Base-by-base conservation (phyloP, 208 protist species). In the Crithidia sp. region DNA sequence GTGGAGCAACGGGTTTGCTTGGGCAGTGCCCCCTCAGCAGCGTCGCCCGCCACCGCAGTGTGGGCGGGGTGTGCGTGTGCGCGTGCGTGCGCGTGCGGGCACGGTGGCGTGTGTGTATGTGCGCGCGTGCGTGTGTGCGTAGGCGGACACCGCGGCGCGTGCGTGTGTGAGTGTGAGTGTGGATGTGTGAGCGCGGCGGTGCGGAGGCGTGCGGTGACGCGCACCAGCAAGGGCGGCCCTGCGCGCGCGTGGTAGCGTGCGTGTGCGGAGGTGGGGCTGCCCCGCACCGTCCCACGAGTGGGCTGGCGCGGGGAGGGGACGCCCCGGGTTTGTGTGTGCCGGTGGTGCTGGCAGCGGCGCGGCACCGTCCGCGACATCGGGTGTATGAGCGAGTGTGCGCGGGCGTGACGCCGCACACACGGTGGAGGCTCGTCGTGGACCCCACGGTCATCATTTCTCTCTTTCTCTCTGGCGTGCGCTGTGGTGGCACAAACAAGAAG, bases 1-100 rank as follows among this genome's bases (percentile, higher is more conserved):
- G 39, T 36, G 57, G 57, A 52, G 43, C 69, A 88, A 88, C 71
- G 79, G 76, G 84, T 85, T 88, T 88, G 84, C 84, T 88, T 84
- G 57, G 63, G 58, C 28, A 28, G 68, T 60, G 28, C 54, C 56
- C 56, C 61, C 37, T 61, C 14, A 28, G 57, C 50, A 44, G 68
- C 68, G 58, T 66, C 68, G 39, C 61, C 58, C 58, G 58, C 68
- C 68, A 58, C 68, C 52, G 68, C 60, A 40, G 28, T 28, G 58
- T 73, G 68, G 68, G 57, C 57, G 58, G 50, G 56, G 47, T 66
- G 58, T 17, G 58, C 41, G 58, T 50, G 58, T 9, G 56, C 14
- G 39, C n/a, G 67, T 72, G 66, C 13, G 9, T 28, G 41, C 5
- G 61, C 41, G 61, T 28, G 68, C 28, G 28, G 28, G 28, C 28